A percentile compares a stretch with the other conserved stretches of the same genome.
phyloP scores from a whole-genome alignment of 1,284 basidiomycete genomes.

The Naganishia sp. region DNA sequence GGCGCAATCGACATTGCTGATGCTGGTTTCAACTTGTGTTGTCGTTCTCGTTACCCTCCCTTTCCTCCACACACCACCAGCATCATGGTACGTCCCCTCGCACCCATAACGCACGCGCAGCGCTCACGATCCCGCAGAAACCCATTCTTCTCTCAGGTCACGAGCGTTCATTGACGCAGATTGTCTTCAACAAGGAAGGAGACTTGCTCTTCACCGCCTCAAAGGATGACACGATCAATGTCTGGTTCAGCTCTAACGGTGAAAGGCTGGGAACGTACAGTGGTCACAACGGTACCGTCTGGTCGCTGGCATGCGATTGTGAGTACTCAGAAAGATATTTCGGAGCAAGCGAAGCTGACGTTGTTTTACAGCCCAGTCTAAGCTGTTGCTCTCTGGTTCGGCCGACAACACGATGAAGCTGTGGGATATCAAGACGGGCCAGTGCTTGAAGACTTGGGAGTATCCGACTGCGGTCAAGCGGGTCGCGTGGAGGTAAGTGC shows the following conservation, averaged over 20 bases:
- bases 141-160: constrained; percentile 64
- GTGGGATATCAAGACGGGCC: constrained; percentile 87
- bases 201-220: constrained; percentile 94
- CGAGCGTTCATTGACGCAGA: constrained; percentile 96
- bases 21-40: background rate
- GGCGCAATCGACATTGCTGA: background rate
- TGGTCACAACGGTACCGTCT: constrained; percentile 93
- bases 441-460: constrained; percentile 91
- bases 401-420: constrained; percentile 88
- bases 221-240: constrained; percentile 94
- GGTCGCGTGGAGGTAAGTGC: constrained; percentile 62
- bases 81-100: background rate
- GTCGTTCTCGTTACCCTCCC: background rate
- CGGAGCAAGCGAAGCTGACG: background rate
- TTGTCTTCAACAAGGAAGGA: constrained; percentile 94
- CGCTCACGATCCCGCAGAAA: constrained; percentile 42
- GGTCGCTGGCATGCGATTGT: constrained; percentile 97
- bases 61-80: background rate
- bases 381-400: constrained; percentile 80
- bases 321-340: constrained; percentile 51
- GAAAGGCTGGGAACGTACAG: constrained; percentile 96
- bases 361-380: constrained; percentile 67
- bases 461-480: constrained; percentile 97
- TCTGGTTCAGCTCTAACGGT: constrained; percentile 98
- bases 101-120: background rate